A percentile compares a stretch with the other conserved stretches of the same genome.
phyloP scores from a whole-genome alignment of 2,329 filamentous ascomycete genomes.

The Ophiocordyceps sinensis region DNA sequence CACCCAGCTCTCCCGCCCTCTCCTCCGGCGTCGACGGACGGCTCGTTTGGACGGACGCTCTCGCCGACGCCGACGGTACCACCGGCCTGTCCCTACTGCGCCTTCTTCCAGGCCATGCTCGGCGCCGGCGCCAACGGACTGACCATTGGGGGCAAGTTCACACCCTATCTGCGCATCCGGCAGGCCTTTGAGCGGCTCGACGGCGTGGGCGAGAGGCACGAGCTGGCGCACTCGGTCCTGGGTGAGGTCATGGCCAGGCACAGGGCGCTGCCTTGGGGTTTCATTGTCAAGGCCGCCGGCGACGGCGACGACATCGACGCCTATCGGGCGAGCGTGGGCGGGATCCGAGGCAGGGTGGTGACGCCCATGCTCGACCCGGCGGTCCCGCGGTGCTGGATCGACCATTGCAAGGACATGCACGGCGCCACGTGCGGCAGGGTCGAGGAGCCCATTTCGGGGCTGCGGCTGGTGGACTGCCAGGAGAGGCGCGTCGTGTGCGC shows the following conservation, averaged over 20 bases:
- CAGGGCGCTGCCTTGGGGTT: constrained; percentile 21
- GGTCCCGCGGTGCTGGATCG: constrained; percentile 18
- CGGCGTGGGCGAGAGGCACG: constrained; percentile 21
- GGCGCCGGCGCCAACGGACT: constrained; percentile 8
- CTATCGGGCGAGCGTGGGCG: constrained; percentile 6
- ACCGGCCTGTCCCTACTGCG: constrained; percentile 19
- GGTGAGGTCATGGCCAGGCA: constrained; percentile 22
- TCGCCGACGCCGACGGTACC: neutral
- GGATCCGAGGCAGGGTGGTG: constrained; percentile 18
- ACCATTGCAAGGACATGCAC: constrained; percentile 19
- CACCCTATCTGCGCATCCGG: constrained; percentile 22
- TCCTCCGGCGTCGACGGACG: constrained; percentile 6
- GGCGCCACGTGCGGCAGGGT: constrained; percentile 9
- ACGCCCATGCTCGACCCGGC: constrained; percentile 13
- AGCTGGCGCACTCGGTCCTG: constrained; percentile 18
- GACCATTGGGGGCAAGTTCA: constrained; percentile 16
- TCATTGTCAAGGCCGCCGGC: constrained; percentile 15
- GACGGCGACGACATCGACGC: constrained; percentile 10
- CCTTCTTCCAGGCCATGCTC: constrained; percentile 22
- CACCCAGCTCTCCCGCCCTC: constrained; percentile 7
- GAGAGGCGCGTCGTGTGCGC: constrained; percentile 14
- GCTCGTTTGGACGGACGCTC: neutral
- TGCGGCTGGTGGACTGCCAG: constrained; percentile 19
- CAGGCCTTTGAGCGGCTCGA: constrained; percentile 21
- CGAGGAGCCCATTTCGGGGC: constrained; percentile 9